Percentiles rank a stretch among this genome's conserved stretches.
Conservation (phyloP, 768 basidiomycete genomes). For the Fistulinella prunicolor region DNA sequence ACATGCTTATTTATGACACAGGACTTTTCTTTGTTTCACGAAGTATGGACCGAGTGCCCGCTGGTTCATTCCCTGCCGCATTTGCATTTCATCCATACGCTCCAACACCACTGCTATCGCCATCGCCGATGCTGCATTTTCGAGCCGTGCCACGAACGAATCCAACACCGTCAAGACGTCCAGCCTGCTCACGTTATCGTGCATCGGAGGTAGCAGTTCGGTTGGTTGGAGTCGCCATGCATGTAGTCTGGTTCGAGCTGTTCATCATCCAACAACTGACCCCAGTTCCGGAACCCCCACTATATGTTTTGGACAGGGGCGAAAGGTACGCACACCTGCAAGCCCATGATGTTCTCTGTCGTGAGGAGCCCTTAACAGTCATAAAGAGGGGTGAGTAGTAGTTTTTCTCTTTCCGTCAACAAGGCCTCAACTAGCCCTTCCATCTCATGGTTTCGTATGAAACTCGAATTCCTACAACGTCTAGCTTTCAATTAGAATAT, state of each 20-base stretch:
- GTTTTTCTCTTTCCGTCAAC: too few relatives aligned
- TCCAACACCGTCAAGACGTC: slow-evolving; percentile 77
- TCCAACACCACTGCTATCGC: slow-evolving; percentile 9
- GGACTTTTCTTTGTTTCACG: not conserved
- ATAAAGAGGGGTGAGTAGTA: too few relatives aligned
- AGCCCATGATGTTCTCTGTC: too few relatives aligned
- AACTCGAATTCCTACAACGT: too few relatives aligned
- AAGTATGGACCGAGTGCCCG: slow-evolving; percentile 42
- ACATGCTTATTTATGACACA: not conserved
- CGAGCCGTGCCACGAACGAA: slow-evolving; percentile 69
- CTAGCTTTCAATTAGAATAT: too few relatives aligned
- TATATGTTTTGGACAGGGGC: slow-evolving; percentile 36
- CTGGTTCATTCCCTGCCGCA: slow-evolving; percentile 42
- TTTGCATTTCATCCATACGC: slow-evolving; percentile 32
- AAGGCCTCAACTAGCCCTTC: too few relatives aligned
- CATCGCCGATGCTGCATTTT: slow-evolving; percentile 57
- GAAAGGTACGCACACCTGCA: slow-evolving; percentile 59
- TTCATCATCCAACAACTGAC: slow-evolving; percentile 20
- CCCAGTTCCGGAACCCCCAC: slow-evolving; percentile 24
- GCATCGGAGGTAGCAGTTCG: slow-evolving; percentile 69
- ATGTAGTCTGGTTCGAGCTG: slow-evolving; percentile 37
- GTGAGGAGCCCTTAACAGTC: too few relatives aligned
- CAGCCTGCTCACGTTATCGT: slow-evolving; percentile 64
- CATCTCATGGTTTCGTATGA: too few relatives aligned
- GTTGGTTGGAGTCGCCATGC: slow-evolving; percentile 56